Evolutionary conservation across 179 eudicot genomes (phyloP), one percentile per base, ranked within the genome.

Genomic region (Beta corolliflora): DNA sequence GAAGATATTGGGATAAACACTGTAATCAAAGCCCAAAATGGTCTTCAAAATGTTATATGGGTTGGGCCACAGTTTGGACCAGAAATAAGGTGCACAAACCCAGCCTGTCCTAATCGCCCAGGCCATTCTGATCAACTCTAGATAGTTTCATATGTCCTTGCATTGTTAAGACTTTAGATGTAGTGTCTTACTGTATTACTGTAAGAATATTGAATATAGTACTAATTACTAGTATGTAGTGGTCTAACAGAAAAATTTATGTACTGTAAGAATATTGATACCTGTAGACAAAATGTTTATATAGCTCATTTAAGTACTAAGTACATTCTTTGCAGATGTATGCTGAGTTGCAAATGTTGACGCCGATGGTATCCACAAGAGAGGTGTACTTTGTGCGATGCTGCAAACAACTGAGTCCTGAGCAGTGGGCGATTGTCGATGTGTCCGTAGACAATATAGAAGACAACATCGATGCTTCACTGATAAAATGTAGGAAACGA

Each of bases 271-370:
- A 21, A 25, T 9, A 9, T 63, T 63, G 41, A 61, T 50, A 7
- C 16, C 58, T 31, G 23, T 36, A 23, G 5, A n/a, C 5, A 23
- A 21, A 41, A 48, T 7, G 72, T n/a, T 25, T 58, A n/a, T 2
- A 41, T 46, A 29, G 45, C 56, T 82, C 36, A 78, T 53, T 19
- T 29, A 36, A 66, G 25, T 16, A 41, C 23, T 29, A 36, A 66
- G 25, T 16, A 41, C 23, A 77, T 75, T 19, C 45, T 67, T 5
- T 83, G 81, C 89, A 97, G 99, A 94, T 97, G 95, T 97, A 92
- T 86, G 92, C 97, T 41, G 99, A 97, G 89, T 85, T 94, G 82
- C 99, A 97, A 81, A 97, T 97, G 97, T 91, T 94, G 8, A 93
- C 99, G 9, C 98, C 99, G 16, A 77, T 90, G 94, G 97, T 97